A percentile compares a stretch with the other conserved stretches of the same genome.
phyloP scores from a whole-genome alignment of 2,329 filamentous ascomycete genomes.

The Alternaria sp. region DNA sequence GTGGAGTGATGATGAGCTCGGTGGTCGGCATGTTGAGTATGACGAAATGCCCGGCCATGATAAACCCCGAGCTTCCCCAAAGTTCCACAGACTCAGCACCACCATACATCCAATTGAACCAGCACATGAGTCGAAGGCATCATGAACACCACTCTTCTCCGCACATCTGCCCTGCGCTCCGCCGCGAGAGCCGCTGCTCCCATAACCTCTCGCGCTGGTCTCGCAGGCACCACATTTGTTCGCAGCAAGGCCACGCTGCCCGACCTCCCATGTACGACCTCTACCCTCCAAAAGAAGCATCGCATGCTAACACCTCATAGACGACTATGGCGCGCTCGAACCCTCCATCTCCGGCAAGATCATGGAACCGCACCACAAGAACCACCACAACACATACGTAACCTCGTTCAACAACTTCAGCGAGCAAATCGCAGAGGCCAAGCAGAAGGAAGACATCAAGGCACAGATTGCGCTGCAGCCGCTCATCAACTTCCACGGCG shows the following conservation, averaged over 20 bases:
- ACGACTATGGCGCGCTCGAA: slow-evolving; percentile 97
- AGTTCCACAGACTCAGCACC: slow-evolving; percentile 11
- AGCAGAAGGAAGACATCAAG: slow-evolving; percentile 62
- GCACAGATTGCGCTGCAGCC: slow-evolving; percentile 65
- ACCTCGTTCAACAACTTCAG: slow-evolving; percentile 84
- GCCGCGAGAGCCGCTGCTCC: slow-evolving; percentile 73
- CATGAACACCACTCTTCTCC: slow-evolving; percentile 82
- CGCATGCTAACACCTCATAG: slow-evolving; percentile 57
- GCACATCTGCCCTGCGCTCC: slow-evolving; percentile 73
- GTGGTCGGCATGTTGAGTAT: slow-evolving; percentile 31
- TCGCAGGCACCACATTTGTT: slow-evolving; percentile 78
- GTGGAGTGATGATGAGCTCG: slow-evolving; percentile 24
- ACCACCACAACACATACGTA: slow-evolving; percentile 94
- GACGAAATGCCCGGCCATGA: slow-evolving; percentile 37
- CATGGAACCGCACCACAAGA: slow-evolving; percentile 95
- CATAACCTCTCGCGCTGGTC: slow-evolving; percentile 67
- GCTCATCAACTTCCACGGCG: slow-evolving; percentile 72
- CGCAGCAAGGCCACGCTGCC: slow-evolving; percentile 92
- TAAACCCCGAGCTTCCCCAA: slow-evolving; percentile 26
- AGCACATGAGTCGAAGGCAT: slow-evolving; percentile 39
- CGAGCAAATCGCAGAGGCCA: slow-evolving; percentile 71
- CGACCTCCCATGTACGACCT: slow-evolving; percentile 76
- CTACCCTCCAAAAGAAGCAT: background rate
- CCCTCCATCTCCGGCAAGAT: slow-evolving; percentile 83
- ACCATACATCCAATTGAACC: slow-evolving; percentile 34